Conservation (phyloP, 1,139 yeast species). For the Hyphopichia burtonii region DNA sequence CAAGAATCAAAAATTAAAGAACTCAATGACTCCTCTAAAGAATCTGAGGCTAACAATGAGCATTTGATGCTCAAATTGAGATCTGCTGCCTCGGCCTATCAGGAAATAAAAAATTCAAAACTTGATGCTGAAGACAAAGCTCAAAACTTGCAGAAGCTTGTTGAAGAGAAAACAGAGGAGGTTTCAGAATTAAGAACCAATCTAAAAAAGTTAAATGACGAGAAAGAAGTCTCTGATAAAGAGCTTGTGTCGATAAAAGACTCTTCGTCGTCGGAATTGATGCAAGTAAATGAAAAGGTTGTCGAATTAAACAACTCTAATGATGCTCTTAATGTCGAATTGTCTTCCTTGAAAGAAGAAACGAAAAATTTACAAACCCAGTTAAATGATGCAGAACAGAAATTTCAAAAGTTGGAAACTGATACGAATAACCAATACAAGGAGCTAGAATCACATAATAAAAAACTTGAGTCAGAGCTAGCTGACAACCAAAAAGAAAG, state of each 20-base stretch:
- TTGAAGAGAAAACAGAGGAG: conserved; percentile 3
- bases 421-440: neutral
- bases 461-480: neutral
- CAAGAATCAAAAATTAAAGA: conserved; percentile 17
- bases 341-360: neutral
- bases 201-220: conserved; percentile 8
- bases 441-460: neutral
- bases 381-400: neutral
- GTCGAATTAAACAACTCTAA: conserved; percentile 1
- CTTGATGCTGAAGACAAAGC: conserved; percentile 13
- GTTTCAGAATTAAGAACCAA: conserved; percentile 6
- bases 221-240: conserved; percentile 6
- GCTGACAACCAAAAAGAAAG: neutral
- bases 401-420: neutral
- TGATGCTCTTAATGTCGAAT: neutral
- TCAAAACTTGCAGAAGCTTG: conserved; percentile 6
- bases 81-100: conserved; percentile 46
- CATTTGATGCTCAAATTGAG: conserved; percentile 45
- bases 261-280: conserved; percentile 2
- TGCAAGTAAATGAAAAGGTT: neutral
- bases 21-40: conserved; percentile 19
- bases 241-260: conserved; percentile 9
- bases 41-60: conserved; percentile 33
- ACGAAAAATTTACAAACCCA: neutral
- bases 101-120: conserved; percentile 33